phyloP scores from a whole-genome alignment of 352 stramenopile genomes.

The Aphanomyces euteiches region DNA sequence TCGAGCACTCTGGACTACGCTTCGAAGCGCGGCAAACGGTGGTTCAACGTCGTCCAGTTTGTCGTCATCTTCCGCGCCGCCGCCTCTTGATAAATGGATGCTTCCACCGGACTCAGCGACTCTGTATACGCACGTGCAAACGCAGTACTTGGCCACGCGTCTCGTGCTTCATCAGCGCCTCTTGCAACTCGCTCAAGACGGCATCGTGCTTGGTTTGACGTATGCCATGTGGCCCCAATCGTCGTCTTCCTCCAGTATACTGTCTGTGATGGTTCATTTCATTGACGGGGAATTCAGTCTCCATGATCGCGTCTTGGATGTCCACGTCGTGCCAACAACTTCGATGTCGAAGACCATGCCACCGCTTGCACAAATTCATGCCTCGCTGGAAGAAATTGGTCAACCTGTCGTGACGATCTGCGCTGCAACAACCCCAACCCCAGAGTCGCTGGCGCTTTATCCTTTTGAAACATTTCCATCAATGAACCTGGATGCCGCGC shows the following conservation, averaged over 20 bases:
- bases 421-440: not conserved
- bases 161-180: not conserved
- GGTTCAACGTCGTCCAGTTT: not conserved
- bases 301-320: constrained; percentile 19
- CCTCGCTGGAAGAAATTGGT: not conserved
- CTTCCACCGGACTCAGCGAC: not conserved
- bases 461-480: not conserved
- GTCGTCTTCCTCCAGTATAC: not conserved
- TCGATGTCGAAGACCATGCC: not conserved
- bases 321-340: not conserved
- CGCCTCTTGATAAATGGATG: not conserved
- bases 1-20: not conserved
- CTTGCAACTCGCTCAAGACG: constrained; percentile 2
- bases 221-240: not conserved
- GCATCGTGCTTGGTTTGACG: constrained; percentile 2
- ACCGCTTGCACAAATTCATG: not conserved
- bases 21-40: not conserved
- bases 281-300: constrained; percentile 26
- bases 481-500: not conserved
- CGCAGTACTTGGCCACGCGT: not conserved
- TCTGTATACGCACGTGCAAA: not conserved
- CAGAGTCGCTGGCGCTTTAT: not conserved
- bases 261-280: constrained; percentile 13
- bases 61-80: too few species aligned
- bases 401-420: not conserved